Percentiles rank a stretch among this genome's conserved stretches.
Evolutionary conservation across 495 filamentous ascomycete genomes (phyloP).

Genomic region (Aspergillus coremiiformis): DNA sequence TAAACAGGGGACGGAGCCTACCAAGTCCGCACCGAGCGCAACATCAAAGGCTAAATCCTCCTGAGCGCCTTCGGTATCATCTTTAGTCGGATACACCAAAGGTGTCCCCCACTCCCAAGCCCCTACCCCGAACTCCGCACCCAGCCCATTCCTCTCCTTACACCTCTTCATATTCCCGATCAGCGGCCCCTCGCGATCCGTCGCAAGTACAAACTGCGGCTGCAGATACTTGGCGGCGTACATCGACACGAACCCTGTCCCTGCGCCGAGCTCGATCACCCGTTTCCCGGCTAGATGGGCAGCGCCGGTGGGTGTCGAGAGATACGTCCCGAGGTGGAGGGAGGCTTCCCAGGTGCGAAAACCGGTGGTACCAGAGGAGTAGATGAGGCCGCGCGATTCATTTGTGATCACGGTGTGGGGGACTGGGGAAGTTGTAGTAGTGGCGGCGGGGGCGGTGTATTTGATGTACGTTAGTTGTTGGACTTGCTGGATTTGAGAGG

Average conservation of each 20-base stretch:
- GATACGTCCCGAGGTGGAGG: conserved; percentile 72
- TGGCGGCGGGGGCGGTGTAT: conserved; percentile 48
- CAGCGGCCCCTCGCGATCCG: conserved; percentile 72
- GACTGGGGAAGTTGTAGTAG: conserved; percentile 24
- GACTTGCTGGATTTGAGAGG: conserved; percentile 51
- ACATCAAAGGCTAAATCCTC: conserved; percentile 31
- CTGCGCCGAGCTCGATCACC: conserved; percentile 82
- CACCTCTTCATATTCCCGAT: conserved; percentile 62
- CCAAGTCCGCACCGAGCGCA: conserved; percentile 46
- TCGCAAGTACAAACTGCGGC: conserved; percentile 58
- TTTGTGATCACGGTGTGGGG: conserved; percentile 28
- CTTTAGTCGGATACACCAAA: conserved; percentile 10
- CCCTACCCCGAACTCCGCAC: conserved; percentile 29
- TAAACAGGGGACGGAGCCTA: conserved; percentile 12
- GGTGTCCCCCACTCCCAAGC: conserved; percentile 37
- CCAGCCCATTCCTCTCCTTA: conserved; percentile 57
- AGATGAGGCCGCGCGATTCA: conserved; percentile 69
- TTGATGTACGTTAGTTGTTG: conserved; percentile 71
- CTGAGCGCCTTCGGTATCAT: conserved; percentile 5
- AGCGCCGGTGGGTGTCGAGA: conserved; percentile 40
- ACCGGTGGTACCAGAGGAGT: conserved; percentile 72
- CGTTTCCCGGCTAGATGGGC: conserved; percentile 46
- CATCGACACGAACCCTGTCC: conserved; percentile 79
- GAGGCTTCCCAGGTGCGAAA: conserved; percentile 91
- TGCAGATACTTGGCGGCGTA: conserved; percentile 68